Percentiles rank a stretch among this genome's conserved stretches.
phyloP scores from a whole-genome alignment of 495 filamentous ascomycete species.

The Aspergillus asperescens region DNA sequence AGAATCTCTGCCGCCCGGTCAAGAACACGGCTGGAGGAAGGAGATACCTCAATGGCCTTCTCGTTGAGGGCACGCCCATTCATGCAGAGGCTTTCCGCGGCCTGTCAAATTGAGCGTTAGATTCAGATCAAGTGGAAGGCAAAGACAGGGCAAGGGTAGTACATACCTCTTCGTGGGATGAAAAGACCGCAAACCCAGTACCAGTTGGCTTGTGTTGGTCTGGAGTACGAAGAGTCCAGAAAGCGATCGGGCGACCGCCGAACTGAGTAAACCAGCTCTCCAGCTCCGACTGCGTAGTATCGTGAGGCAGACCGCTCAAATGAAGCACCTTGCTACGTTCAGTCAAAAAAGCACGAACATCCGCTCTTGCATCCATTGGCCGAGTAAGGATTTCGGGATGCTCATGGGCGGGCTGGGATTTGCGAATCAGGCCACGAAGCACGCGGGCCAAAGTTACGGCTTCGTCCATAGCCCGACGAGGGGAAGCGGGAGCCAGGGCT shows the following conservation, averaged over 20 bases:
- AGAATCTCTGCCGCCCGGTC: conserved; percentile 93
- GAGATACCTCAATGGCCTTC: conserved; percentile 97
- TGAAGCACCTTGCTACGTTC: conserved; percentile 97
- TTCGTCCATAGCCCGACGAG: conserved; percentile 95
- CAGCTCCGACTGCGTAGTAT: conserved; percentile 95
- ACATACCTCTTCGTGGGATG: conserved; percentile 97
- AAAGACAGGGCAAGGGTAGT: conserved; percentile 8
- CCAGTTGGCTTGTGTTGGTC: conserved; percentile 99
- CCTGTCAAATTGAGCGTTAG: conserved; percentile 45
- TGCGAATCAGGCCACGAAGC: conserved; percentile 83
- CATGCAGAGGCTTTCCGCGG: conserved; percentile 96
- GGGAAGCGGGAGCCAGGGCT: conserved; percentile 92
- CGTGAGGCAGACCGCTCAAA: conserved; percentile 93
- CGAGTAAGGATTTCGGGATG: conserved; percentile 89
- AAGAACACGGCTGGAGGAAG: conserved; percentile 89
- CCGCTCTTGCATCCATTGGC: conserved; percentile 93
- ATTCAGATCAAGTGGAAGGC: neutral
- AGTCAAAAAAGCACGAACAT: conserved; percentile 91
- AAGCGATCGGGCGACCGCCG: conserved; percentile 95
- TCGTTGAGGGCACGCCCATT: conserved; percentile 96
- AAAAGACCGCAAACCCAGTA: conserved; percentile 95
- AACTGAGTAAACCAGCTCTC: conserved; percentile 99
- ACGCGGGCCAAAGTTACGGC: conserved; percentile 90
- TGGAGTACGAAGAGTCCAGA: conserved; percentile 96
- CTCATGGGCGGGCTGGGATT: conserved; percentile 89